These are phyloP conservation scores for Xylariaceae sp. DNA, from an alignment of 2,329 filamentous ascomycete species.

Conservation along the genomic window DNA sequence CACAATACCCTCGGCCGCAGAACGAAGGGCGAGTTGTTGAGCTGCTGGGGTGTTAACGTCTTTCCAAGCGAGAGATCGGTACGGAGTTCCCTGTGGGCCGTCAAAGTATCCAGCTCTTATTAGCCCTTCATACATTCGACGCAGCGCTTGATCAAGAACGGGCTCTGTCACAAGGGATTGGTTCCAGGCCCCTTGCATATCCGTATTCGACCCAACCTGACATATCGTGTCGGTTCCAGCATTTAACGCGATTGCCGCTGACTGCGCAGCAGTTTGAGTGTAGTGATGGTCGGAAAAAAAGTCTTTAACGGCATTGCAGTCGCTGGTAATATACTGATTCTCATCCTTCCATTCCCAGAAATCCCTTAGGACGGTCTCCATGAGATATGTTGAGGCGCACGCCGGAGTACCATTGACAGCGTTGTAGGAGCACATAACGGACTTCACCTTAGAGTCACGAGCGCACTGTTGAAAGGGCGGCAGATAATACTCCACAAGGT, in stretches of 20 bases:
- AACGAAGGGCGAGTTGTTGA: constrained; percentile 34
- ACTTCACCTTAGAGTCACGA: constrained; percentile 60
- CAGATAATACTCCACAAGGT: constrained; percentile 71
- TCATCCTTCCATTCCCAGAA: constrained; percentile 68
- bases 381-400: constrained; percentile 66
- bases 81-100: constrained; percentile 30
- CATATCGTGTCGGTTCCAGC: constrained; percentile 46
- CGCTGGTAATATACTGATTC: constrained; percentile 67
- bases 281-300: constrained; percentile 55
- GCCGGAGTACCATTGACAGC: constrained; percentile 69
- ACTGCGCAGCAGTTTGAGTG: constrained; percentile 43
- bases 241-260: constrained; percentile 42
- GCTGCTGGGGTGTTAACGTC: constrained; percentile 36
- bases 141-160: constrained; percentile 39
- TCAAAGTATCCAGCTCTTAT: constrained; percentile 44
- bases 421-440: constrained; percentile 69
- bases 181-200: constrained; percentile 40
- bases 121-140: constrained; percentile 42
- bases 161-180: constrained; percentile 36
- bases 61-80: constrained; percentile 33
- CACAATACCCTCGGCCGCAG: constrained; percentile 36
- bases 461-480: constrained; percentile 69
- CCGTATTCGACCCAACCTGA: constrained; percentile 36
- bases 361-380: constrained; percentile 67
- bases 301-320: constrained; percentile 68